Conservation (phyloP, 1,139 yeast species). For the Ogataea hybrid region DNA sequence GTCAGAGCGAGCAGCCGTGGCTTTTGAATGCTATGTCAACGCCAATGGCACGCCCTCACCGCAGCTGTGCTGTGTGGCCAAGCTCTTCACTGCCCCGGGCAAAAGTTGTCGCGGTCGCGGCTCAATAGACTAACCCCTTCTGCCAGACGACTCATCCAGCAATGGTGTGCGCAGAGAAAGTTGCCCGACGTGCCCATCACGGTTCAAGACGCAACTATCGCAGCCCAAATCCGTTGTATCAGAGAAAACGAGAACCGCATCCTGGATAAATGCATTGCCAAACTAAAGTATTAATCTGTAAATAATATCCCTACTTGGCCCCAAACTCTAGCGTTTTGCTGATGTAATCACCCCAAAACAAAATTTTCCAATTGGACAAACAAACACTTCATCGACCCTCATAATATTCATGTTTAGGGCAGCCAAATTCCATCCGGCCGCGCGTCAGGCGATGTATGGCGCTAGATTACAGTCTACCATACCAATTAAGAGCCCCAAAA, state of each 20-base stretch:
- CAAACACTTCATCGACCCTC: background rate
- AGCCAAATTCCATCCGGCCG: constrained; percentile 12
- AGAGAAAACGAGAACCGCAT: constrained; percentile 1
- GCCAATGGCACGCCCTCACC: constrained; percentile 39
- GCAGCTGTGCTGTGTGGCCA: constrained; percentile 39
- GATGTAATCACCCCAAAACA: constrained; percentile 8
- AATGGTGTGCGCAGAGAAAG: constrained; percentile 19
- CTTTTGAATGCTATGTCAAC: constrained; percentile 32
- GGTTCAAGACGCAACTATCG: background rate
- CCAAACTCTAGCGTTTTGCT: background rate
- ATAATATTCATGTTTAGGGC: constrained; percentile 16
- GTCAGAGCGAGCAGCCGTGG: constrained; percentile 43
- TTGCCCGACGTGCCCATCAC: background rate
- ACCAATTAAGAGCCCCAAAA: constrained; percentile 20
- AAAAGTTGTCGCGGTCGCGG: constrained; percentile 2
- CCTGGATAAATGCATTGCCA: constrained; percentile 2
- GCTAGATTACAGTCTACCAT: constrained; percentile 23
- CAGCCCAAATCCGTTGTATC: constrained; percentile 1
- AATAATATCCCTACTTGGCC: background rate
- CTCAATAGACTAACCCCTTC: constrained; percentile 3
- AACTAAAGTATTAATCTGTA: constrained; percentile 1
- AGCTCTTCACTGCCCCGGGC: constrained; percentile 33
- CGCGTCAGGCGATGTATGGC: constrained; percentile 10
- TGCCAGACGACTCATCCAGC: constrained; percentile 1
- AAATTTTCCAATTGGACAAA: constrained; percentile 18